Conservation (phyloP, 2,329 filamentous ascomycete genomes). For the Coniella vitis region DNA sequence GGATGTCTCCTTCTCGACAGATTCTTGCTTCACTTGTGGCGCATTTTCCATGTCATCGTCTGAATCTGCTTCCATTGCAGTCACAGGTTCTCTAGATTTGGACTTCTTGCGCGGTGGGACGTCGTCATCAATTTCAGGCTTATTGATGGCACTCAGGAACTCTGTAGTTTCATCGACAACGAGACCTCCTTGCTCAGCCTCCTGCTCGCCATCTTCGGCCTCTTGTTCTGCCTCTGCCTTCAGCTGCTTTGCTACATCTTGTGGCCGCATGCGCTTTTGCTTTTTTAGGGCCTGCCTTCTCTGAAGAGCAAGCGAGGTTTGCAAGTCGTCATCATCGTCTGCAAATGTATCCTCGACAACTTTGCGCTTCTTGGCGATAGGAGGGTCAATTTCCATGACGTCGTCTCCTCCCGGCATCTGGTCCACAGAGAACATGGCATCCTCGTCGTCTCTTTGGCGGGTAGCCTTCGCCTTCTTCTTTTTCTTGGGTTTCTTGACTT, state of each 20-base stretch:
- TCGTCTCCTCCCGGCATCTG: slow-evolving; percentile 33
- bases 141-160: slow-evolving; percentile 81
- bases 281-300: slow-evolving; percentile 82
- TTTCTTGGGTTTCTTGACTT: slow-evolving; percentile 90
- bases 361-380: slow-evolving; percentile 50
- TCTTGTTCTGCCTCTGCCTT: slow-evolving; percentile 54
- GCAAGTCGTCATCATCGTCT: slow-evolving; percentile 92
- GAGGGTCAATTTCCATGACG: slow-evolving; percentile 69
- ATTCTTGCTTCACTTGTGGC: slow-evolving; percentile 41
- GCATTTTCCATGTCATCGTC: slow-evolving; percentile 44
- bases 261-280: slow-evolving; percentile 77
- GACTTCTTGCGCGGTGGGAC: slow-evolving; percentile 43
- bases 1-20: slow-evolving; percentile 38
- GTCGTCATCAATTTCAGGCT: slow-evolving; percentile 50
- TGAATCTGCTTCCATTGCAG: slow-evolving; percentile 36
- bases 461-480: slow-evolving; percentile 81
- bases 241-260: slow-evolving; percentile 79
- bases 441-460: slow-evolving; percentile 62
- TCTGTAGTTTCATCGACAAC: slow-evolving; percentile 96
- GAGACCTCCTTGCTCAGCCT: slow-evolving; percentile 49
- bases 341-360: slow-evolving; percentile 64
- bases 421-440: slow-evolving; percentile 42
- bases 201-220: slow-evolving; percentile 38
- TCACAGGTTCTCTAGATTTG: slow-evolving; percentile 33
- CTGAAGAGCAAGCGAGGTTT: slow-evolving; percentile 78